Base-by-base conservation (phyloP, 495 filamentous ascomycete species). In the Hyphodiscus hymeniophilus region DNA sequence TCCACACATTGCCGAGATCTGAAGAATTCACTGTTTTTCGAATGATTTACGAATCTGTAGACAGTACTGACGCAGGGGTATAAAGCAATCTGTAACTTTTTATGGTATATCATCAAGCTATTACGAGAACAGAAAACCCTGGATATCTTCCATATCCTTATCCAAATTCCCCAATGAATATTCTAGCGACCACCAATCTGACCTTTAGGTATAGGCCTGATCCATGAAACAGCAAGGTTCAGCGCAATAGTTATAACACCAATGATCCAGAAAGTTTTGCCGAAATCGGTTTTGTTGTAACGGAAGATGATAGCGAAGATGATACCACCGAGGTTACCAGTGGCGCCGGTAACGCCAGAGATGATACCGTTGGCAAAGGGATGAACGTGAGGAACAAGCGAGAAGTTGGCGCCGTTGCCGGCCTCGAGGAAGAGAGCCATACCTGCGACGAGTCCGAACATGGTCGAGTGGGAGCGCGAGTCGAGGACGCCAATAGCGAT, bases 291-390 rank as follows among this genome's bases (percentile, higher is more conserved):
- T 2, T 79, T 79, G 39, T 74, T 73, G 63, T 89, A 92, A 45
- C 89, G 70, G 70, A 95, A 92, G 50, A 95, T 78, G 43, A 94
- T 77, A 15, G 85, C 80, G 61, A 94, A 94, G 47, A 92, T 70
- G 31, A 94, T 82, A 16, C 89, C 89, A 1, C 89, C 89, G 5
- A 95, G 57, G 52, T 94, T 95, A 2, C 89, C 89, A 11, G 77
- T 68, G 0, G 83, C 89, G 7, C 89, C 89, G 11, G 87, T 82
- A 36, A 81, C 63, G 15, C 89, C 89, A 10, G 80, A 83, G 17
- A 95, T 71, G 45, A 94, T 76, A 41, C 74, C 69, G 51, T 69
- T 67, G 15, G 55, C 55, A 26, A 48, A 76, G 0, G 89, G 87
- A 57, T 87, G 80, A 2, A 94, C 81, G 57, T 94, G 89, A 38